A percentile compares a stretch with the other conserved stretches of the same genome.
Evolutionary conservation across 2,329 filamentous ascomycete species (phyloP).

Genomic region (Thermoascus crustaceus): DNA sequence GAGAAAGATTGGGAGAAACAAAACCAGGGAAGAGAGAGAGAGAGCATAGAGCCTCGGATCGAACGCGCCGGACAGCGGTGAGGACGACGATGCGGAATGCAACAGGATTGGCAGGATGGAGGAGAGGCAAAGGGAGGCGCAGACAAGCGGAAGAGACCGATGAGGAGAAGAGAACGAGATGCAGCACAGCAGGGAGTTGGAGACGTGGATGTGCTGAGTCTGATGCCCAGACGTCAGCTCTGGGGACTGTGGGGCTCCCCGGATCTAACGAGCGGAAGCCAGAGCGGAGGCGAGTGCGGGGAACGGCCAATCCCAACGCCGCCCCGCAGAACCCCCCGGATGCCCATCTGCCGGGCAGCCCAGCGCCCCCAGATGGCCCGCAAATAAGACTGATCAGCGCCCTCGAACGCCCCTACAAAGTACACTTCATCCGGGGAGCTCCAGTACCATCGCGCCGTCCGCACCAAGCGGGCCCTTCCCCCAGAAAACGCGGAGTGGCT

Average conservation of each 20-base stretch:
- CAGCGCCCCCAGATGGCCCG: not conserved
- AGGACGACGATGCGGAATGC: no score
- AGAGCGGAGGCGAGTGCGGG: conserved; percentile 1
- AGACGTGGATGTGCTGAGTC: no score
- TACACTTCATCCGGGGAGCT: not conserved
- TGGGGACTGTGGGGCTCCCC: conserved; percentile 2
- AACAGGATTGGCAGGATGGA: no score
- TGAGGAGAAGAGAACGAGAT: not conserved
- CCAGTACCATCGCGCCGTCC: not conserved
- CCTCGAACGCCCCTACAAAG: not conserved
- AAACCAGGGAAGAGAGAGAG: not conserved
- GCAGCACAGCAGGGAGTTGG: no score
- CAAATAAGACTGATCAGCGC: not conserved
- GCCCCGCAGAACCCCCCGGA: not conserved
- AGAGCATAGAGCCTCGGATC: not conserved
- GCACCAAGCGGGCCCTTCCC: not conserved
- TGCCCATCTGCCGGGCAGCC: not conserved
- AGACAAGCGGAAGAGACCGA: not conserved
- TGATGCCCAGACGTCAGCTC: no score
- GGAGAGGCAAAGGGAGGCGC: not conserved
- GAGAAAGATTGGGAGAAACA: not conserved
- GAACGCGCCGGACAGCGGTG: not conserved
- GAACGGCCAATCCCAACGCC: not conserved
- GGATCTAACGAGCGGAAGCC: conserved; percentile 1
- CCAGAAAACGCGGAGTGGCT: no score